Percentiles rank a stretch among this genome's conserved stretches.
Evolutionary conservation across 768 basidiomycete genomes (phyloP).

Genomic region (Auricularia sp.): DNA sequence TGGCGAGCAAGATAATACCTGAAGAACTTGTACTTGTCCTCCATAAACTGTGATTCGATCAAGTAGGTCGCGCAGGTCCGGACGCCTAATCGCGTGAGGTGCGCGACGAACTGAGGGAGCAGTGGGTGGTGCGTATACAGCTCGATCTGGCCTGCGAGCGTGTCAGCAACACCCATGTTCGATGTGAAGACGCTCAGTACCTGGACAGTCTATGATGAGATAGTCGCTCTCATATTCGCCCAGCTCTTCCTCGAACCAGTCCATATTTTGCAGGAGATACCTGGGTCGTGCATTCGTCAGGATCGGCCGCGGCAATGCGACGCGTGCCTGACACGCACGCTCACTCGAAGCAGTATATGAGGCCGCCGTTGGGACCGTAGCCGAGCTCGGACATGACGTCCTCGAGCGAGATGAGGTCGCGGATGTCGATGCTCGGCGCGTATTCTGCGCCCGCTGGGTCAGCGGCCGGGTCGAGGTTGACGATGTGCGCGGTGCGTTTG

Average conservation of each 20-base stretch:
- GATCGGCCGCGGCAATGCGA: neutral
- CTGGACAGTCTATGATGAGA: slow-evolving; percentile 85
- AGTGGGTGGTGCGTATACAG: slow-evolving; percentile 98
- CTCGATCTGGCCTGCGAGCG: slow-evolving; percentile 79
- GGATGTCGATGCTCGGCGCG: slow-evolving; percentile 87
- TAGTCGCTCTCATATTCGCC: slow-evolving; percentile 96
- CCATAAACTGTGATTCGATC: slow-evolving; percentile 98
- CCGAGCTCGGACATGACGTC: slow-evolving; percentile 95
- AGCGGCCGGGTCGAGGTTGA: slow-evolving; percentile 97
- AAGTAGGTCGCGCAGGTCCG: slow-evolving; percentile 86
- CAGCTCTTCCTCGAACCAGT: slow-evolving; percentile 95
- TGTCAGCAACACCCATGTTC: neutral
- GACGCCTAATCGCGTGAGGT: slow-evolving; percentile 66
- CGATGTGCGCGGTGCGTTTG: slow-evolving; percentile 78
- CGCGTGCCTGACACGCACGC: slow-evolving; percentile 18
- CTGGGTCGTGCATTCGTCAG: slow-evolving; percentile 31
- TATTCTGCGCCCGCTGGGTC: slow-evolving; percentile 79
- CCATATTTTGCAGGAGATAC: slow-evolving; percentile 93
- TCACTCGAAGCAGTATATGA: slow-evolving; percentile 99
- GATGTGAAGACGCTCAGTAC: slow-evolving; percentile 27
- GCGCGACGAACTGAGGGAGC: slow-evolving; percentile 78
- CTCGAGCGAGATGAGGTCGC: slow-evolving; percentile 80
- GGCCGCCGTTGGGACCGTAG: slow-evolving; percentile 93
- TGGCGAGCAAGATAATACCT: slow-evolving; percentile 35
- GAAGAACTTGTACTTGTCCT: slow-evolving; percentile 98